Conservation (phyloP, 1,284 basidiomycete species). For the Mycena citricolor region DNA sequence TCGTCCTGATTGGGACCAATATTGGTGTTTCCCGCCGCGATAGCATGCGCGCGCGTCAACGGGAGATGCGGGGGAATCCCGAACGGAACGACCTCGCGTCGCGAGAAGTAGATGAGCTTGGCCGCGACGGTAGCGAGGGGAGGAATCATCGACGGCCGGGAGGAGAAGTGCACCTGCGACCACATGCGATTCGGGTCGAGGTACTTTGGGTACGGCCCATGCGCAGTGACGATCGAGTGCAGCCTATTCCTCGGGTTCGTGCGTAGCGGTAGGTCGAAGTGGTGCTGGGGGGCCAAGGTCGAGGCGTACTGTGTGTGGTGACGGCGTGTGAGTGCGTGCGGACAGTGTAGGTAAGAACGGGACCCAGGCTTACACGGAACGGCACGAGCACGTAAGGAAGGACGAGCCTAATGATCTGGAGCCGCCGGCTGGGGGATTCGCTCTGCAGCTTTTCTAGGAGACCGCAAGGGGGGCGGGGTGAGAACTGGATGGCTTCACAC, state of each 20-base stretch:
- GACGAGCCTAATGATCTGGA: conserved; percentile 48
- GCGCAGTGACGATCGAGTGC: conserved; percentile 46
- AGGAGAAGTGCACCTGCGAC: conserved; percentile 40
- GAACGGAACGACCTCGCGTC: conserved; percentile 51
- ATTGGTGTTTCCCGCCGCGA: conserved; percentile 20
- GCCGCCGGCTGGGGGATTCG: conserved; percentile 40
- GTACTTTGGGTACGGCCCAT: conserved; percentile 60
- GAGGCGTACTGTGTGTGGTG: conserved; percentile 47
- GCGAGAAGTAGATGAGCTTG: conserved; percentile 60
- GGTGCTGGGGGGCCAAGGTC: conserved; percentile 58
- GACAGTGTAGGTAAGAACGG: neutral
- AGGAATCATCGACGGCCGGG: conserved; percentile 37
- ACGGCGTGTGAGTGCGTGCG: neutral
- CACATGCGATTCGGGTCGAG: conserved; percentile 32
- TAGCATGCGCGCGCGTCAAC: conserved; percentile 43
- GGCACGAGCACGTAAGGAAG: conserved; percentile 59
- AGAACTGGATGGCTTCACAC: neutral
- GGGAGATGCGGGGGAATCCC: conserved; percentile 47
- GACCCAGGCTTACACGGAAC: conserved; percentile 44
- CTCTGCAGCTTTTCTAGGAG: conserved; percentile 45
- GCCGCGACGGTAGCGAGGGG: conserved; percentile 59
- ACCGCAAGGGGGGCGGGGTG: neutral
- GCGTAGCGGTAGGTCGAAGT: conserved; percentile 53
- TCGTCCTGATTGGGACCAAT: conserved; percentile 57
- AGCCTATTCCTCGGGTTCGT: conserved; percentile 18